These are phyloP conservation scores for Dacryopinax spathularia DNA, from an alignment of 768 basidiomycete genomes.

Conservation along the genomic window DNA sequence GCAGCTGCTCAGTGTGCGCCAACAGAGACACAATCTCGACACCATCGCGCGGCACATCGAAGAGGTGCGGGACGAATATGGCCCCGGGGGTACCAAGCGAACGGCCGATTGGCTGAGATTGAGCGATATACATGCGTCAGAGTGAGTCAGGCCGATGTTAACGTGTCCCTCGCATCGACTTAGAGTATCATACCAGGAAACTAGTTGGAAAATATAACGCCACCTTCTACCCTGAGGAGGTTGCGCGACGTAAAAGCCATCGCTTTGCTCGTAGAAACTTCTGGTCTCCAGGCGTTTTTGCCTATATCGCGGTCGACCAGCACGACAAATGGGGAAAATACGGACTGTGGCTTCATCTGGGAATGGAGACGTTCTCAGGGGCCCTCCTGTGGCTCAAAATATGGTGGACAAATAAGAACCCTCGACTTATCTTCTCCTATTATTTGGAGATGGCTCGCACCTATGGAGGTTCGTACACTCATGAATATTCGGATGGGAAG, in stretches of 20 bases:
- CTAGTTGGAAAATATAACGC: background rate
- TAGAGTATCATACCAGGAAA: background rate
- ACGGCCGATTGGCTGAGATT: background rate
- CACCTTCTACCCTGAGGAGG: background rate
- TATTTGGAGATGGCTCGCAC: background rate
- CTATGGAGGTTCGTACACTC: background rate
- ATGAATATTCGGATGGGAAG: constrained; percentile 14
- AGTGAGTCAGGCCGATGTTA: background rate
- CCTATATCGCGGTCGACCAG: constrained; percentile 29
- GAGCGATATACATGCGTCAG: background rate
- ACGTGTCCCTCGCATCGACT: background rate
- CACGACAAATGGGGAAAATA: constrained; percentile 35
- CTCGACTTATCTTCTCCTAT: background rate
- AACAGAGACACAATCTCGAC: background rate
- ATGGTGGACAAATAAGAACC: background rate
- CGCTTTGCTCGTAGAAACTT: constrained; percentile 23
- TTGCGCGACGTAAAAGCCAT: constrained; percentile 13
- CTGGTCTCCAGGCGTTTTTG: constrained; percentile 31
- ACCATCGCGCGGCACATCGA: background rate
- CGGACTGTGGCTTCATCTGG: constrained; percentile 23
- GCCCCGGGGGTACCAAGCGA: background rate
- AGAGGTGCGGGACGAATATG: background rate
- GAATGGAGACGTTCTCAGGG: constrained; percentile 25
- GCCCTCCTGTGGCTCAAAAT: constrained; percentile 9
- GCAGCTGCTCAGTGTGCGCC: background rate